Conservation (phyloP, 2,329 filamentous ascomycete genomes). For the Tolypocladium endophyticum region DNA sequence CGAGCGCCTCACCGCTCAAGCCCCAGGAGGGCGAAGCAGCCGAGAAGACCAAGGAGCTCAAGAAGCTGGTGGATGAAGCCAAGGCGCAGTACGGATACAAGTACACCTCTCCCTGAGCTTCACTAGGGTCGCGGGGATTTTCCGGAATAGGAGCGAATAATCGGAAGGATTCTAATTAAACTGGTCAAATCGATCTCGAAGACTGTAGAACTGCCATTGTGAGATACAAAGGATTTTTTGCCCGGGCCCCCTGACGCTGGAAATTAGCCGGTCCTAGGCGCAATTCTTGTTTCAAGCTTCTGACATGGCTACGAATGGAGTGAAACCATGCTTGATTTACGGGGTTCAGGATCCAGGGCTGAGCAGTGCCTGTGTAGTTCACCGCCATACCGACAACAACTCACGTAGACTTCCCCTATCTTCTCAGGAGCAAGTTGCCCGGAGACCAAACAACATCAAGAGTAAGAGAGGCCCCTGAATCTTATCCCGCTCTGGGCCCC, state of each 20-base stretch:
- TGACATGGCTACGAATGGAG: not conserved
- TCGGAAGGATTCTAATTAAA: not conserved
- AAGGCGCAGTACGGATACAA: constrained; percentile 39
- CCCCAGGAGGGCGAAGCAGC: constrained; percentile 9
- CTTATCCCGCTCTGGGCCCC: not conserved
- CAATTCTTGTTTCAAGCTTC: not conserved
- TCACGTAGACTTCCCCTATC: not conserved
- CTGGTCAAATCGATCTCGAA: not conserved
- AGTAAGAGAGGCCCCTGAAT: not conserved
- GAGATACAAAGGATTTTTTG: not conserved
- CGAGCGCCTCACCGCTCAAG: constrained; percentile 19
- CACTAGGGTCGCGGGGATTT: too few species aligned
- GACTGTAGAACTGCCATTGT: not conserved
- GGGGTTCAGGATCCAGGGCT: not conserved
- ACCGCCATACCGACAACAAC: not conserved
- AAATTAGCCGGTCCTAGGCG: not conserved
- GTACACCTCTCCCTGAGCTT: constrained; percentile 27
- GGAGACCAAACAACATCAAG: not conserved
- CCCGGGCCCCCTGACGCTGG: not conserved
- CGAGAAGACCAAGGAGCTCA: constrained; percentile 14
- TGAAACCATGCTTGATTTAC: not conserved
- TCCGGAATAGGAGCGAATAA: not conserved
- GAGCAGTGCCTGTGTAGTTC: not conserved
- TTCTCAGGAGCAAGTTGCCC: not conserved
- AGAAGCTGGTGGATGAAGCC: constrained; percentile 23